Conservation (phyloP, 305 asterid species). For the Petunia hybrid region DNA sequence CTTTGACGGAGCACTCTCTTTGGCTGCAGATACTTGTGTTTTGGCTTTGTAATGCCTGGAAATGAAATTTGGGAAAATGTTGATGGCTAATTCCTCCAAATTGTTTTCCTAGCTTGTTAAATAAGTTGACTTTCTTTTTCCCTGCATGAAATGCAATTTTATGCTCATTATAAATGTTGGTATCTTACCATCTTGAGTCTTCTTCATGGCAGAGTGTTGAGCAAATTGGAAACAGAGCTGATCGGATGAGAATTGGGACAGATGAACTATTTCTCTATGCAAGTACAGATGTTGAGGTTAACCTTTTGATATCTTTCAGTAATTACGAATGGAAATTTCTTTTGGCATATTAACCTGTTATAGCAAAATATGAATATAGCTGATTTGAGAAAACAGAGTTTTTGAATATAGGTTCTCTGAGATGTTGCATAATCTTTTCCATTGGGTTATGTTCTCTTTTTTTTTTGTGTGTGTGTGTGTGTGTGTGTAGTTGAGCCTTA, state of each 20-base stretch:
- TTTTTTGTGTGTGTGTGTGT: too few species aligned
- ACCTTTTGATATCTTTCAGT: slow-evolving; percentile 12
- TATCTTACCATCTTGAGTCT: slow-evolving; percentile 7
- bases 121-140: background rate
- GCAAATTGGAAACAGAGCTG: slow-evolving; percentile 94
- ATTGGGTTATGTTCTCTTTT: background rate
- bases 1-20: slow-evolving; percentile 24
- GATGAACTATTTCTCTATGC: slow-evolving; percentile 75
- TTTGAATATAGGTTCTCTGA: background rate
- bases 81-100: slow-evolving; percentile 11
- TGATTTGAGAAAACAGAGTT: background rate
- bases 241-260: slow-evolving; percentile 71
- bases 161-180: background rate
- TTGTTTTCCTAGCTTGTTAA: slow-evolving; percentile 7
- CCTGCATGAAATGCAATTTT: slow-evolving; percentile 18
- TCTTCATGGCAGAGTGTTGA: slow-evolving; percentile 79
- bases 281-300: slow-evolving; percentile 92
- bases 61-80: background rate
- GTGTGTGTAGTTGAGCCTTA: background rate
- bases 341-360: background rate
- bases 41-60: slow-evolving; percentile 10
- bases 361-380: background rate
- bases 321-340: background rate
- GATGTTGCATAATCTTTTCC: background rate
- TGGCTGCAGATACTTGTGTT: slow-evolving; percentile 20